Evolutionary conservation across 768 basidiomycete genomes (phyloP).

Genomic region (Pulveroboletus sp.): DNA sequence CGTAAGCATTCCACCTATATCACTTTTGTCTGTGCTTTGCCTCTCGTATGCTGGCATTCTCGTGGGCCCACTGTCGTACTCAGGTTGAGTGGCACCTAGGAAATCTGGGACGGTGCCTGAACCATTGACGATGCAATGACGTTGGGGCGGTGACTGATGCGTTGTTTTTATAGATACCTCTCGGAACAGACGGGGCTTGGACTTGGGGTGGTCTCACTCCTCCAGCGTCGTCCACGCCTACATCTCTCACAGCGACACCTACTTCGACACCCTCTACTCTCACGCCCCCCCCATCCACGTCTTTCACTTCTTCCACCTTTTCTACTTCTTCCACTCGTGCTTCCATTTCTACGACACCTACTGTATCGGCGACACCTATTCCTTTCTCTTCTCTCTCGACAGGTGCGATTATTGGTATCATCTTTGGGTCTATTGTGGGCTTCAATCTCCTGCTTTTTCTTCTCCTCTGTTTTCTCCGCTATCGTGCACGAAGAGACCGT

Average conservation of each 20-base stretch:
- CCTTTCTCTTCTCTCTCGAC: slow-evolving; percentile 30
- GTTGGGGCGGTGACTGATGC: slow-evolving; percentile 10
- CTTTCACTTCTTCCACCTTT: slow-evolving; percentile 11
- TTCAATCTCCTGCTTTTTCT: slow-evolving; percentile 54
- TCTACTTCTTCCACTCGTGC: slow-evolving; percentile 20
- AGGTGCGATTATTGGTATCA: slow-evolving; percentile 30
- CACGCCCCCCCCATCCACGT: slow-evolving; percentile 14
- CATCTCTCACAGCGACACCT: slow-evolving; percentile 24
- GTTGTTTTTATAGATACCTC: slow-evolving; percentile 55
- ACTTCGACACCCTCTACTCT: slow-evolving; percentile 28
- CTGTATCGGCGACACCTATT: slow-evolving; percentile 25
- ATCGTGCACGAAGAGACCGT: slow-evolving; percentile 18
- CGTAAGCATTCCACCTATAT: slow-evolving; percentile 42
- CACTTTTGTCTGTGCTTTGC: background rate
- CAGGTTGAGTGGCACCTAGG: background rate
- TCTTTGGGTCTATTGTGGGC: slow-evolving; percentile 51
- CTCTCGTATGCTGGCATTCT: background rate
- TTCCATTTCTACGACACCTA: slow-evolving; percentile 13
- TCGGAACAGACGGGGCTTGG: slow-evolving; percentile 58
- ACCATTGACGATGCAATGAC: slow-evolving; percentile 5
- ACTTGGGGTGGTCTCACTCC: slow-evolving; percentile 71
- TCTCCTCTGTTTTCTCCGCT: slow-evolving; percentile 31
- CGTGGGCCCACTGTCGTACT: background rate
- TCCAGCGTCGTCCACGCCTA: slow-evolving; percentile 42
- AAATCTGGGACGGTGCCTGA: background rate